Base-by-base conservation (phyloP, 306 rosid species). In the Pueraria montana region DNA sequence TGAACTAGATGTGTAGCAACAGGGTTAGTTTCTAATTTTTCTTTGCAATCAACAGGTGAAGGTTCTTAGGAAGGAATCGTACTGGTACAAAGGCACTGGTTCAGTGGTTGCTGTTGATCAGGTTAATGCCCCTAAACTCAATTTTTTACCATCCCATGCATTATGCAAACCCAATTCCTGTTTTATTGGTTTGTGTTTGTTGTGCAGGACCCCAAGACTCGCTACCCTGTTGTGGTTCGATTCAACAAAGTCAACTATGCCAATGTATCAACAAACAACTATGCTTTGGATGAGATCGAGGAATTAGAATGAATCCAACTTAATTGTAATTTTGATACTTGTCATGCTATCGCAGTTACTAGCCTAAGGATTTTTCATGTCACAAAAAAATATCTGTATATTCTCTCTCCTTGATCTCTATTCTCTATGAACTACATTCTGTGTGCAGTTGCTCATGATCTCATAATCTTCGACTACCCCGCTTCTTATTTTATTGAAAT, bases 41-140 rank as follows among this genome's bases (percentile, higher is more conserved):
- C 2, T 74, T 69, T 86, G 73, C 30, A 24, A 27, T 71, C 11
- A 30, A 21, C 89, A 92, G 96, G 94, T 92, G 65, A 92, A 87
- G 90, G 86, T 92, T 88, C 94, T 92, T 2, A 88, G 94, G 87
- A 90, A 61, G 90, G 96, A 92, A 79, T 92, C 96, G 7, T 92
- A 92, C 87, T 92, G 96, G 94, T 92, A n/a, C 86, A 92, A 90
- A 30, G 96, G 91, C 45, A 40, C 59, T 77, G 96, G 96, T 26
- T 90, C 91, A 20, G 94, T 92, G 72, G 94, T 92, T 58, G 92
- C 94, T 40, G 96, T 92, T 84, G 96, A 92, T 77, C 96, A 88
- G 94, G 94, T 93, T 66, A 34, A 77, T 68, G 67, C 55, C 14
- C 21, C 67, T 80, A 32, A 59, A 34, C 58, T n/a, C 4, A 32